These are phyloP conservation scores for Toxoplasma gondii DNA, from an alignment of 169 alveolate genomes.

Conservation along the genomic window DNA sequence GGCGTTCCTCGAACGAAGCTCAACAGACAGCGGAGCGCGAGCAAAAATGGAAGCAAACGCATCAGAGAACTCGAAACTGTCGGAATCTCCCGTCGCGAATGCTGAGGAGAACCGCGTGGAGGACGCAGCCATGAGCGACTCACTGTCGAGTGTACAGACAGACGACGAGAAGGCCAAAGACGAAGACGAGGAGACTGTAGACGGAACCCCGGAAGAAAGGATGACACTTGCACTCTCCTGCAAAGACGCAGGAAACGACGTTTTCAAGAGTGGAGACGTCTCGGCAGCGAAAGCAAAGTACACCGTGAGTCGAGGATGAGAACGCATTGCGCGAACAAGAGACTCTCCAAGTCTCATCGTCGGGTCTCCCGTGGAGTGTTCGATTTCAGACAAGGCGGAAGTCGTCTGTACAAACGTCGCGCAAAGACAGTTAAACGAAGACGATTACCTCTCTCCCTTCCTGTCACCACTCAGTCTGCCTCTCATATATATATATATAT, in stretches of 20 bases:
- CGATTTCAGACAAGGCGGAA: too few relatives aligned
- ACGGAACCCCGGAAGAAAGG: constrained; percentile 14
- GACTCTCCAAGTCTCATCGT: too few relatives aligned
- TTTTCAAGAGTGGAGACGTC: not conserved
- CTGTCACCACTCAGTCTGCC: too few relatives aligned
- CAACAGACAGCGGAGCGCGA: too few relatives aligned
- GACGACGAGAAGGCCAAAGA: not conserved
- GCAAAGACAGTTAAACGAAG: too few relatives aligned
- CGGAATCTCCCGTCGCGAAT: not conserved
- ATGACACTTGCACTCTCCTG: constrained; percentile 17
- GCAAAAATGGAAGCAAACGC: too few relatives aligned
- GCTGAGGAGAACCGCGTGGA: not conserved
- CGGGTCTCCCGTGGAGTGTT: too few relatives aligned
- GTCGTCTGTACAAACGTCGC: too few relatives aligned
- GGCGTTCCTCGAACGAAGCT: too few relatives aligned
- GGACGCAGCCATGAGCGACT: not conserved
- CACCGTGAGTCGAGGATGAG: not conserved
- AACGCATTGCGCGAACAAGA: too few relatives aligned
- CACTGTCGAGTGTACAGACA: not conserved
- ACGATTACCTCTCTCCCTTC: too few relatives aligned
- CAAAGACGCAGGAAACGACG: constrained; percentile 15
- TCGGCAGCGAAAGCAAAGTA: not conserved
- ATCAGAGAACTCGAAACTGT: too few relatives aligned
- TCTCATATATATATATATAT: not conserved
- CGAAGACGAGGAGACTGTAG: not conserved